Percentiles rank a stretch among this genome's conserved stretches.
These are phyloP conservation scores for Oryza nivara DNA, from an alignment of 176 grass and related monocot species.

Conservation along the genomic window DNA sequence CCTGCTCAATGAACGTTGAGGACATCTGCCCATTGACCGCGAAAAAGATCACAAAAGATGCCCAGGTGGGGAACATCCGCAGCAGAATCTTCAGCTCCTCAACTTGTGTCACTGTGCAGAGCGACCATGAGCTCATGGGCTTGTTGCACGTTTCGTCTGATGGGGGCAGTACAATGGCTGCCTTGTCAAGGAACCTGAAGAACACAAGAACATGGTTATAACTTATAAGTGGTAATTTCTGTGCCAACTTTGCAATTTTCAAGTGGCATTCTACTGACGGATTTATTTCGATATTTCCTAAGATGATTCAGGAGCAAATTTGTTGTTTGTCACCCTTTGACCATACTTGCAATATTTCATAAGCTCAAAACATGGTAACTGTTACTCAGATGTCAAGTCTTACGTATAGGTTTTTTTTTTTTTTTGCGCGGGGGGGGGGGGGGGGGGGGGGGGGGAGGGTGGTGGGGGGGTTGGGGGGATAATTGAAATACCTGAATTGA, in stretches of 20 bases:
- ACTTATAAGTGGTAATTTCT: background rate
- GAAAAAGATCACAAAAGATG: constrained; percentile 31
- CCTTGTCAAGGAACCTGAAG: constrained; percentile 55
- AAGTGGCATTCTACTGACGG: background rate
- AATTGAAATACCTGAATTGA: constrained; percentile 27
- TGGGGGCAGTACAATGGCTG: constrained; percentile 27
- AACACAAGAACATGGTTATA: background rate
- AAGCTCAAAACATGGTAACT: background rate
- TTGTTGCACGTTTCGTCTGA: background rate
- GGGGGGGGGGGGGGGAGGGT: no score
- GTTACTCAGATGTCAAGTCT: background rate
- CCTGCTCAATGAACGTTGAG: constrained; percentile 50
- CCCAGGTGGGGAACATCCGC: constrained; percentile 33
- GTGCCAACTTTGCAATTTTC: no score
- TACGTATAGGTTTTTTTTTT: no score
- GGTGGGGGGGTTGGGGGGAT: no score
- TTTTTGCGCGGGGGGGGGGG: no score
- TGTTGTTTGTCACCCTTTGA: background rate
- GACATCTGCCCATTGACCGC: constrained; percentile 2
- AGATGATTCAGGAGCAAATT: no score
- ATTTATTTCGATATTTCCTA: background rate
- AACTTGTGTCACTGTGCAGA: constrained; percentile 59
- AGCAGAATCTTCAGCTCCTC: constrained; percentile 57
- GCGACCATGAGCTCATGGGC: constrained; percentile 6
- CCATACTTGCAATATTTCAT: background rate